phyloP scores from a whole-genome alignment of 2,329 filamentous ascomycete species.

The Colletotrichum cereale region DNA sequence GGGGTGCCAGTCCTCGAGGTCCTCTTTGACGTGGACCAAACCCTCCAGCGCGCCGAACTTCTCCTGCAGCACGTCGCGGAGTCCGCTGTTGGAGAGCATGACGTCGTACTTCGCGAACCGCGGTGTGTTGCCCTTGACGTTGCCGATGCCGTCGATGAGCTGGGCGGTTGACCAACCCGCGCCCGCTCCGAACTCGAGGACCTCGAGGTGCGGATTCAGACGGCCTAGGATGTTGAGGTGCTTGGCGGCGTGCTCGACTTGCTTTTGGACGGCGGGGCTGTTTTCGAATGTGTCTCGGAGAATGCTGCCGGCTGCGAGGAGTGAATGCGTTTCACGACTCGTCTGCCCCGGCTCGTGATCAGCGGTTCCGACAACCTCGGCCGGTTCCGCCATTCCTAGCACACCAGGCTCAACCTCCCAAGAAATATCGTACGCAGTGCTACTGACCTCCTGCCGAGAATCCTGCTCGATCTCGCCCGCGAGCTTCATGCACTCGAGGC shows the following conservation, averaged over 20 bases:
- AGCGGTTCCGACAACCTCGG: neutral
- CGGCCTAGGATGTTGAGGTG: neutral
- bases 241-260: neutral
- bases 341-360: too few relatives aligned
- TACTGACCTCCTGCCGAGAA: neutral
- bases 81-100: neutral
- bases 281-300: neutral
- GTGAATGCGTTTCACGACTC: neutral
- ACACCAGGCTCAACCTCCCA: constrained; percentile 1
- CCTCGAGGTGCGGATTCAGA: constrained; percentile 1
- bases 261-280: neutral
- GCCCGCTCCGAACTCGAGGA: constrained; percentile 2
- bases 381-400: neutral
- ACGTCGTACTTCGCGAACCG: neutral
- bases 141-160: neutral
- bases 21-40: neutral
- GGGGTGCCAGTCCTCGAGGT: neutral
- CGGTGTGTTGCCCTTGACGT: neutral
- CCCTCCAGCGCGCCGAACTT: neutral
- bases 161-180: neutral
- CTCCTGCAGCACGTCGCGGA: neutral
- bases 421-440: constrained; percentile 2
- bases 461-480: neutral
- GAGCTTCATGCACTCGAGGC: constrained; percentile 1
- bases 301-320: neutral